Evolutionary conservation across 164 flowering plant species (phyloP).

Genomic region (Akebia trifoliata): DNA sequence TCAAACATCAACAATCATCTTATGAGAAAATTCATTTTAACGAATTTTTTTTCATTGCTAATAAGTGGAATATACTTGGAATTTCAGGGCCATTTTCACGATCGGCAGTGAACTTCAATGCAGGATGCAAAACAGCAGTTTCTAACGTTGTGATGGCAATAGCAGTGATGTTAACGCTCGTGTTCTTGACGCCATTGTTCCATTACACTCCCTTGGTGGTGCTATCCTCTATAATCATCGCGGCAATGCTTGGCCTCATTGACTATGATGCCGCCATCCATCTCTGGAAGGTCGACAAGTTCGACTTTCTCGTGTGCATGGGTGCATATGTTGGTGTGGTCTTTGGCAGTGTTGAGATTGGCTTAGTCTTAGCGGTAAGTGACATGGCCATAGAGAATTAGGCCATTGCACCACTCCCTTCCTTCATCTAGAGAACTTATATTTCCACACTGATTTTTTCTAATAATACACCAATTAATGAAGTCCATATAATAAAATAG

Average conservation of each 20-base stretch:
- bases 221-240: slow-evolving; percentile 58
- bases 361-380: slow-evolving; percentile 52
- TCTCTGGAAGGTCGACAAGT: slow-evolving; percentile 65
- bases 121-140: slow-evolving; percentile 69
- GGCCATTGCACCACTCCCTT: no score
- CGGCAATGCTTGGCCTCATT: slow-evolving; percentile 70
- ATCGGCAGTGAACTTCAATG: slow-evolving; percentile 72
- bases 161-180: slow-evolving; percentile 57
- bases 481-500: no score
- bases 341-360: slow-evolving; percentile 55
- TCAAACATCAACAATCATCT: no score
- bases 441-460: no score
- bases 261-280: slow-evolving; percentile 56
- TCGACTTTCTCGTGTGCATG: slow-evolving; percentile 62
- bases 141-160: slow-evolving; percentile 77
- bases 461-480: no score
- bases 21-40: no score
- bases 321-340: slow-evolving; percentile 60
- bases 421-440: no score
- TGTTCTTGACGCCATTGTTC: slow-evolving; percentile 67
- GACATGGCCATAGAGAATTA: no score
- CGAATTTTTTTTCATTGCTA: no score
- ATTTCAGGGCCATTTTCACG: slow-evolving; percentile 69
- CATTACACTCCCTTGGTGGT: slow-evolving; percentile 77
- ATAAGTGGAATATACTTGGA: no score